These are phyloP conservation scores for Zygotorulaspora chibaensis DNA, from an alignment of 805 yeast genomes.

Conservation along the genomic window DNA sequence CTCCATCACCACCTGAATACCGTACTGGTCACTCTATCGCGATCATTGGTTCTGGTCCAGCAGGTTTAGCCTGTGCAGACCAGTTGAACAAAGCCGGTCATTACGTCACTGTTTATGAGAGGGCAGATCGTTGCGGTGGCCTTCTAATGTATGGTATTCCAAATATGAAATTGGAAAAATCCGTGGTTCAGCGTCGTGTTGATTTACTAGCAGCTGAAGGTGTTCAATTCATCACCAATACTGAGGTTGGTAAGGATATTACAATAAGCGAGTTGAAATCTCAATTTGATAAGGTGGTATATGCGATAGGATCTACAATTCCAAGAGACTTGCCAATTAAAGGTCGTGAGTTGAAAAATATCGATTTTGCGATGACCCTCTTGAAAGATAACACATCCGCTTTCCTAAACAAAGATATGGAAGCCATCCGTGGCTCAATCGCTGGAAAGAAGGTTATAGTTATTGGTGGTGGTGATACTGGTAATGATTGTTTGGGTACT, in stretches of 20 bases:
- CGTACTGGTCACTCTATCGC: constrained; percentile 88
- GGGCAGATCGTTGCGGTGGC: constrained; percentile 96
- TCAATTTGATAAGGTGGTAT: constrained; percentile 74
- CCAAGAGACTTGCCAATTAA: constrained; percentile 94
- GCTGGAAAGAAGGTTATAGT: constrained; percentile 90
- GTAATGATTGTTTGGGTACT: constrained; percentile 98
- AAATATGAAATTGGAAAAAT: constrained; percentile 95
- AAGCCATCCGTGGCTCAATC: constrained; percentile 63
- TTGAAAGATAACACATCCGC: constrained; percentile 87
- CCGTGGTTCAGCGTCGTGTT: constrained; percentile 87
- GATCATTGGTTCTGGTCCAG: constrained; percentile 92
- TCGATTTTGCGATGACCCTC: constrained; percentile 92
- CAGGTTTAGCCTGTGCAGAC: constrained; percentile 96
- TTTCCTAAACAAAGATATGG: constrained; percentile 73
- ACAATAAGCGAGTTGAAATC: constrained; percentile 63
- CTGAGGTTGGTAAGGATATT: constrained; percentile 81
- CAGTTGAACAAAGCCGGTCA: constrained; percentile 97
- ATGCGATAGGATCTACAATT: constrained; percentile 93
- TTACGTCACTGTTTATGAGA: constrained; percentile 82
- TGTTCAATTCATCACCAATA: constrained; percentile 66
- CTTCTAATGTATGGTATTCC: constrained; percentile 98
- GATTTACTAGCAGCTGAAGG: constrained; percentile 91
- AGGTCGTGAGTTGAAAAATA: constrained; percentile 85
- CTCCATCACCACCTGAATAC: constrained; percentile 67
- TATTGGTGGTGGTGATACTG: constrained; percentile 99